Evolutionary conservation across 768 basidiomycete species (phyloP).

Genomic region (Lentinus tigrinus): DNA sequence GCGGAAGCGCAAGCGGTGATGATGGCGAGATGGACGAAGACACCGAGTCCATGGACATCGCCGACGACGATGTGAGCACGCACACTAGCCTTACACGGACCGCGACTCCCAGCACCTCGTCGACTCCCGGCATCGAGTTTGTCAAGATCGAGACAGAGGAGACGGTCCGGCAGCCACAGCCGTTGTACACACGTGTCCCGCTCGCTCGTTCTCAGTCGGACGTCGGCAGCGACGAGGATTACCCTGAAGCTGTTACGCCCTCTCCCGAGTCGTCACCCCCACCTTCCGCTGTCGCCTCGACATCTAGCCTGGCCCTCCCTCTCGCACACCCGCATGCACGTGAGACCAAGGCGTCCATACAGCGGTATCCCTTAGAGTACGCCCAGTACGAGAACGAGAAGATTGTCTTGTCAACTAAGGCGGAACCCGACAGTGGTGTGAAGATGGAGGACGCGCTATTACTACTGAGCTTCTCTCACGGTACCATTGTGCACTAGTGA

Average conservation of each 20-base stretch:
- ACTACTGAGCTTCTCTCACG: slow-evolving; percentile 72
- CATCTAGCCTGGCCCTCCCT: slow-evolving; percentile 20
- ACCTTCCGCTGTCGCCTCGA: slow-evolving; percentile 29
- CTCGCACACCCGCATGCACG: slow-evolving; percentile 17
- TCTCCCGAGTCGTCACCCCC: slow-evolving; percentile 51
- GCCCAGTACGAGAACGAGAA: slow-evolving; percentile 50
- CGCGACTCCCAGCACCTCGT: slow-evolving; percentile 20
- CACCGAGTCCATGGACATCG: slow-evolving; percentile 39
- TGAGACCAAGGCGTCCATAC: slow-evolving; percentile 23
- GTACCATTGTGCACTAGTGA: slow-evolving; percentile 37
- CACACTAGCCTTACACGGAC: slow-evolving; percentile 22
- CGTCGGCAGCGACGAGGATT: slow-evolving; percentile 60
- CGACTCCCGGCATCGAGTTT: slow-evolving; percentile 15
- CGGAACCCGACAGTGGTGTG: slow-evolving; percentile 44
- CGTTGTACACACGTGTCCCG: slow-evolving; percentile 12
- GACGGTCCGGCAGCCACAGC: slow-evolving; percentile 4
- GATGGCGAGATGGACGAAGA: slow-evolving; percentile 44
- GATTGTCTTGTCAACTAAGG: background rate
- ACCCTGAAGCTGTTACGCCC: slow-evolving; percentile 71
- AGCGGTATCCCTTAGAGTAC: slow-evolving; percentile 41
- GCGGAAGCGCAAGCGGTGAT: slow-evolving; percentile 34
- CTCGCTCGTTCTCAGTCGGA: slow-evolving; percentile 40
- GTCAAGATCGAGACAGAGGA: slow-evolving; percentile 22
- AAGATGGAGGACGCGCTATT: slow-evolving; percentile 74
- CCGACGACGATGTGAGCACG: slow-evolving; percentile 37